phyloP scores from a whole-genome alignment of 495 filamentous ascomycete genomes.

The Lasiosphaeria hispida region DNA sequence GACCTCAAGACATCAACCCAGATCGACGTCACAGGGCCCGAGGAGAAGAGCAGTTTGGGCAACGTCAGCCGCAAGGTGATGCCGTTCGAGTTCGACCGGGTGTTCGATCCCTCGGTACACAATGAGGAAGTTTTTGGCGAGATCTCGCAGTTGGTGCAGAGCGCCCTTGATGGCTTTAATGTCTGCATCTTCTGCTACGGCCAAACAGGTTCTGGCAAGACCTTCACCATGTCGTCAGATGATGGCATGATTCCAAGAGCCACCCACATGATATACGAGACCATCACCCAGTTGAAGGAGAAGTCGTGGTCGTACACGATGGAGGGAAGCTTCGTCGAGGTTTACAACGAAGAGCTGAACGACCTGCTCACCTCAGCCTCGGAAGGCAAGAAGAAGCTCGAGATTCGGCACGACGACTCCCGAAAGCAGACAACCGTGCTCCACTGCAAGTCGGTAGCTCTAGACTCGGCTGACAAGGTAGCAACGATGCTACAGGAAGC shows the following conservation, averaged over 20 bases:
- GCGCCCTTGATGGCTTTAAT: conserved; percentile 95
- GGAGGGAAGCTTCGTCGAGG: conserved; percentile 96
- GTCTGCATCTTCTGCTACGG: conserved; percentile 99
- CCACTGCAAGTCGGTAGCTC: conserved; percentile 71
- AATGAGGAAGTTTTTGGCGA: conserved; percentile 93
- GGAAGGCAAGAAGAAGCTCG: conserved; percentile 81
- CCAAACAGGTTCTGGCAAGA: conserved; percentile 96
- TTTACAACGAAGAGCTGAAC: conserved; percentile 97
- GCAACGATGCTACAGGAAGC: conserved; percentile 75
- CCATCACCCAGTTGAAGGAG: conserved; percentile 73
- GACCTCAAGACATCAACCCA: conserved; percentile 81
- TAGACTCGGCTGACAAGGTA: conserved; percentile 78
- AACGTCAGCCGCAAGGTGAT: conserved; percentile 70
- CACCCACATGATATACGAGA: conserved; percentile 88
- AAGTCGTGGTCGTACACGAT: conserved; percentile 95
- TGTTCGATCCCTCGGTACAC: conserved; percentile 73
- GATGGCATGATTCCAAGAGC: conserved; percentile 97
- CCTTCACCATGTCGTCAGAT: conserved; percentile 86
- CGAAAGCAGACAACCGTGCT: conserved; percentile 81
- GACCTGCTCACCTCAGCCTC: conserved; percentile 76
- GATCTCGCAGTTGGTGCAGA: conserved; percentile 95
- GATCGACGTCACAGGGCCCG: conserved; percentile 76
- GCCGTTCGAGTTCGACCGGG: conserved; percentile 88
- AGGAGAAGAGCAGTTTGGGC: conserved; percentile 81
- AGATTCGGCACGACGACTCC: conserved; percentile 82